phyloP scores from a whole-genome alignment of 2,329 filamentous ascomycete genomes.

The Trichothecium sympodiale region DNA sequence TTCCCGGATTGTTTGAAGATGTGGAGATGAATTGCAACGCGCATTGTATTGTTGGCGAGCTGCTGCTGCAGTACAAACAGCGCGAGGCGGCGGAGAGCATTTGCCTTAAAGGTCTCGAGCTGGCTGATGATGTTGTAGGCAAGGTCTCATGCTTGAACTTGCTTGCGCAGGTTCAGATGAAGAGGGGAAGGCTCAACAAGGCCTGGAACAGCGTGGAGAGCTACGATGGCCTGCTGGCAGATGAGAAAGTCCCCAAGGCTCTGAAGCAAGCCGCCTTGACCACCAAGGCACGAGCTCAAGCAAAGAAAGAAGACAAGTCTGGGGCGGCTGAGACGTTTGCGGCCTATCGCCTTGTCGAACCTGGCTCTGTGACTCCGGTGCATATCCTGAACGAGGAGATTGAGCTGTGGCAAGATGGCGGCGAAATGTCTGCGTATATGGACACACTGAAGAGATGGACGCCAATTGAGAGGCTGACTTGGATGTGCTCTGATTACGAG shows the following conservation, averaged over 20 bases:
- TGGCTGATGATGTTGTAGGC: conserved; percentile 6
- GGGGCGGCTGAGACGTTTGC: conserved; percentile 9
- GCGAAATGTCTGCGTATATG: conserved; percentile 8
- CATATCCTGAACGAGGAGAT: conserved; percentile 12
- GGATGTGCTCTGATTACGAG: conserved; percentile 12
- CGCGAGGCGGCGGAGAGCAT: conserved; percentile 8
- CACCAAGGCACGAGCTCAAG: conserved; percentile 11
- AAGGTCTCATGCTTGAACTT: conserved; percentile 8
- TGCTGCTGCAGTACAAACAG: conserved; percentile 9
- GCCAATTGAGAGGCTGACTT: conserved; percentile 14
- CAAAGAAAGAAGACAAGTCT: conserved; percentile 4
- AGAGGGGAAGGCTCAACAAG: conserved; percentile 5
- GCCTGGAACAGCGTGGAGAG: conserved; percentile 9
- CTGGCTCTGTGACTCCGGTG: conserved; percentile 8
- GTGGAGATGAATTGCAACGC: conserved; percentile 7
- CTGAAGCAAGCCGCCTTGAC: conserved; percentile 8
- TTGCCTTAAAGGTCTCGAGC: conserved; percentile 9
- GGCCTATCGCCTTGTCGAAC: conserved; percentile 10
- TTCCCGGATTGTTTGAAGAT: conserved; percentile 11
- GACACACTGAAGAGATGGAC: conserved; percentile 12
- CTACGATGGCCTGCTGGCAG: conserved; percentile 1
- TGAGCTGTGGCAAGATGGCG: conserved; percentile 6
- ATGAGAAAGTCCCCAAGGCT: conserved; percentile 3
- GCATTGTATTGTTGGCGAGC: conserved; percentile 10
- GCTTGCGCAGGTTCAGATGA: conserved; percentile 8